Evolutionary conservation across 2,329 filamentous ascomycete genomes (phyloP).

Genomic region (Pyrenophora teres): DNA sequence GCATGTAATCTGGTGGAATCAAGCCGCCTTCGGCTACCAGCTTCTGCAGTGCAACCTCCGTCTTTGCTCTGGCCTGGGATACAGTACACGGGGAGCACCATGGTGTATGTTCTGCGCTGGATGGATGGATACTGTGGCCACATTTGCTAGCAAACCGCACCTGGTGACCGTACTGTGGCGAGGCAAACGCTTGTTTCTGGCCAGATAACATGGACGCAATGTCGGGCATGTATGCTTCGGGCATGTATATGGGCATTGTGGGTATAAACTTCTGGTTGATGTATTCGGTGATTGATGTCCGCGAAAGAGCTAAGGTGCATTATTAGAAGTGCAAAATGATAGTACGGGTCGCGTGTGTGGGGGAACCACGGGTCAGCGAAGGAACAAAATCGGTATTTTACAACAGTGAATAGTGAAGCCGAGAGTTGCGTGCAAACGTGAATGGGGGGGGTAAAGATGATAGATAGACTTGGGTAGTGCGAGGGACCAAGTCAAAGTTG

Average conservation of each 20-base stretch:
- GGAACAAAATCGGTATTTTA: background rate
- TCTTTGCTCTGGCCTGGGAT: constrained; percentile 16
- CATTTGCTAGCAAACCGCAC: constrained; percentile 25
- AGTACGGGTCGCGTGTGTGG: constrained; percentile 19
- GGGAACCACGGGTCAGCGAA: constrained; percentile 17
- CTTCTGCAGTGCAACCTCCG: constrained; percentile 16
- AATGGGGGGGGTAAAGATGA: background rate
- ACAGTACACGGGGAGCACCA: constrained; percentile 26
- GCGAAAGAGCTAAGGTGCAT: constrained; percentile 16
- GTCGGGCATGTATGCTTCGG: constrained; percentile 6
- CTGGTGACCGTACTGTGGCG: constrained; percentile 15
- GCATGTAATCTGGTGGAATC: constrained; percentile 12
- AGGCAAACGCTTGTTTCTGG: constrained; percentile 3
- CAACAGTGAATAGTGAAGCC: constrained; percentile 3
- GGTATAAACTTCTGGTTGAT: constrained; percentile 11
- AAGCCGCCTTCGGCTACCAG: constrained; percentile 23
- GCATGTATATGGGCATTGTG: constrained; percentile 11
- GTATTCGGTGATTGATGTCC: constrained; percentile 14
- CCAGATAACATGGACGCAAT: background rate
- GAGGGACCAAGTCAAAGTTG: constrained; percentile 8
- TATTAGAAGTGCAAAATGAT: constrained; percentile 8
- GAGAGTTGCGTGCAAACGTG: background rate
- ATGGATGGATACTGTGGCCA: constrained; percentile 30
- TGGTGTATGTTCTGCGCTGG: constrained; percentile 21
- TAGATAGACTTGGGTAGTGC: constrained; percentile 3